Evolutionary conservation across 345 rosid genomes (phyloP).

Genomic region (Aquilaria malaccensis): DNA sequence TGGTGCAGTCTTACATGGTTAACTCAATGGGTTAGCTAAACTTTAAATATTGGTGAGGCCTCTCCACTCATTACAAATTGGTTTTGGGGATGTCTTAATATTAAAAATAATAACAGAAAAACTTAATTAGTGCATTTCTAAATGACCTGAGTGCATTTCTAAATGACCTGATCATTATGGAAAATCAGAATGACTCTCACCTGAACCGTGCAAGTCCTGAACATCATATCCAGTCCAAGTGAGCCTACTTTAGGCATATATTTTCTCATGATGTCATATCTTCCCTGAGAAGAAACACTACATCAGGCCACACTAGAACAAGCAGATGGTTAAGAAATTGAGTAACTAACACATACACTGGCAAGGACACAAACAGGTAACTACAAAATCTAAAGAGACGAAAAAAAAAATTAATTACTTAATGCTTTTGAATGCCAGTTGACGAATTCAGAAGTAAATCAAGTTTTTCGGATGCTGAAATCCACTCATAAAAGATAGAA

Average conservation of each 20-base stretch:
- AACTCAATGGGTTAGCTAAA: no score
- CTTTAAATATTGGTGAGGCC: no score
- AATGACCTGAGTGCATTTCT: constrained; percentile 2
- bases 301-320: constrained; percentile 18
- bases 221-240: constrained; percentile 98
- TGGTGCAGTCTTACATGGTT: no score
- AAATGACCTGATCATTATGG: constrained; percentile 1
- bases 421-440: background rate
- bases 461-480: no score
- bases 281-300: constrained; percentile 60
- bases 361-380: background rate
- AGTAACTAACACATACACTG: background rate
- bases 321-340: constrained; percentile 2
- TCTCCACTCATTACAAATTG: no score
- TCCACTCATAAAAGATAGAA: background rate
- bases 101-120: constrained; percentile 2
- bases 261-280: constrained; percentile 93
- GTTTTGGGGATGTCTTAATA: constrained; percentile 3
- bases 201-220: constrained; percentile 98
- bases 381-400: background rate
- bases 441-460: background rate
- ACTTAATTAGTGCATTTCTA: constrained; percentile 6
- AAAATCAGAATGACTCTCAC: constrained; percentile 33
- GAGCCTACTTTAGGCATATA: constrained; percentile 98
- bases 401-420: background rate